Conservation (phyloP, 495 filamentous ascomycete genomes). For the Pyrenopolyporus hunteri region DNA sequence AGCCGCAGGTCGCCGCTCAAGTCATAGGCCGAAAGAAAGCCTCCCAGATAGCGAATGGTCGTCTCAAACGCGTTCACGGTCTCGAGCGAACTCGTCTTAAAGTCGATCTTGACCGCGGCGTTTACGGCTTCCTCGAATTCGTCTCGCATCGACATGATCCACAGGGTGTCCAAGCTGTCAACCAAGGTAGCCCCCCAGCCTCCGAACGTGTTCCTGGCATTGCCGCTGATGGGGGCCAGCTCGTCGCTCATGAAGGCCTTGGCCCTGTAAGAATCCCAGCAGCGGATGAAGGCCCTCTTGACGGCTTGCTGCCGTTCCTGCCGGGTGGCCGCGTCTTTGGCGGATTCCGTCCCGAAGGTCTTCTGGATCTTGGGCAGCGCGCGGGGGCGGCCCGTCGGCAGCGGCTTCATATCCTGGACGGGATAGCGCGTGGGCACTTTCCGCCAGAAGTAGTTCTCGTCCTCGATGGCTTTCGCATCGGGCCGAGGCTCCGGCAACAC, state of each 20-base stretch:
- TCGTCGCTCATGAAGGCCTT: slow-evolving; percentile 81
- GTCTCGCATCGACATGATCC: slow-evolving; percentile 89
- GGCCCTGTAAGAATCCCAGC: slow-evolving; percentile 76
- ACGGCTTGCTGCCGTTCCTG: slow-evolving; percentile 63
- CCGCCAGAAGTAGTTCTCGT: slow-evolving; percentile 45
- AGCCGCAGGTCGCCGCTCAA: slow-evolving; percentile 65
- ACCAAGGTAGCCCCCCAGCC: slow-evolving; percentile 94
- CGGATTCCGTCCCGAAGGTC: slow-evolving; percentile 41
- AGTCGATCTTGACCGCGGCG: slow-evolving; percentile 76
- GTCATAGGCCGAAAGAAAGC: slow-evolving; percentile 79
- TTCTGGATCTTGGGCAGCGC: slow-evolving; percentile 76
- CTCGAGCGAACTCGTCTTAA: slow-evolving; percentile 64
- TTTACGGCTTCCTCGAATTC: slow-evolving; percentile 84
- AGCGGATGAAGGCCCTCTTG: slow-evolving; percentile 69
- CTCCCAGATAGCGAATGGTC: slow-evolving; percentile 81
- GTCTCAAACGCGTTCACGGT: slow-evolving; percentile 77
- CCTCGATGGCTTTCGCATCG: slow-evolving; percentile 1
- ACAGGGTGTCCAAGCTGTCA: slow-evolving; percentile 89
- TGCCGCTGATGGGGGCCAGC: slow-evolving; percentile 63
- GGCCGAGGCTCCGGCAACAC: not conserved
- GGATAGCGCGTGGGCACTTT: slow-evolving; percentile 62
- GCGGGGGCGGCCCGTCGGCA: slow-evolving; percentile 69
- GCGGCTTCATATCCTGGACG: slow-evolving; percentile 63
- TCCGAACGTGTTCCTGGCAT: slow-evolving; percentile 74
- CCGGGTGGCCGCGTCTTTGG: slow-evolving; percentile 50